Evolutionary conservation across 345 rosid genomes (phyloP), one percentile per base, ranked within the genome.

Genomic region (Kandelia obovata): DNA sequence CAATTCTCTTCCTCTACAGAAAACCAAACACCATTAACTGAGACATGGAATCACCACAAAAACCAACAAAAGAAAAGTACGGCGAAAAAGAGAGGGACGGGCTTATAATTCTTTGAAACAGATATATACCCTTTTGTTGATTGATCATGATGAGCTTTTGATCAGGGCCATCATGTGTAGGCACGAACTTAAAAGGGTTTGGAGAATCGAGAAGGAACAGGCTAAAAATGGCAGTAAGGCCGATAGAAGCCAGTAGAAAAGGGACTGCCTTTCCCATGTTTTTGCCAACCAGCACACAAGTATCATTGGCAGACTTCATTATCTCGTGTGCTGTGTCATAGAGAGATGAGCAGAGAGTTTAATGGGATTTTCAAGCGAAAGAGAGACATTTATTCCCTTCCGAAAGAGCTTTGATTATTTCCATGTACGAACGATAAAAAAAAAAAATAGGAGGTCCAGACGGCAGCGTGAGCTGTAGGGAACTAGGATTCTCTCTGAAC

Each of bases 181-280:
- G 13, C 17, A 71, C 19, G 65, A 68, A 19, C 34, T 35, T 80
- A 5, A 79, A 73, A 73, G 90, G 89, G 82, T 76, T 80, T 20
- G 81, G 89, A 74, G 85, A 83, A 73, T 71, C 82, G 56, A 89
- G 72, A 62, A 87, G 60, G 83, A 86, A 78, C 76, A 78, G 32
- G 71, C 77, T 77, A 82, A 87, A 83, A 69, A 87, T 46, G 69
- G 85, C 61, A 56, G 90, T 83, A 23, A 86, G 67, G 52, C 74
- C 71, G 1, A 86, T 47, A 58, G 80, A 86, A 70, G 78, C 77
- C 21, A 88, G 62, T 63, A 87, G 71, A 27, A 86, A 80, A 27
- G 91, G 85, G 11, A 76, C 57, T 10, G 80, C 65, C 49, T 73
- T 82, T 30, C 75, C 73, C 72, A 68, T 69, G 0, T 15, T 43